A percentile compares a stretch with the other conserved stretches of the same genome.
These are phyloP conservation scores for Alternaria angustiovoidea DNA, from an alignment of 2,329 filamentous ascomycete genomes.

Conservation along the genomic window DNA sequence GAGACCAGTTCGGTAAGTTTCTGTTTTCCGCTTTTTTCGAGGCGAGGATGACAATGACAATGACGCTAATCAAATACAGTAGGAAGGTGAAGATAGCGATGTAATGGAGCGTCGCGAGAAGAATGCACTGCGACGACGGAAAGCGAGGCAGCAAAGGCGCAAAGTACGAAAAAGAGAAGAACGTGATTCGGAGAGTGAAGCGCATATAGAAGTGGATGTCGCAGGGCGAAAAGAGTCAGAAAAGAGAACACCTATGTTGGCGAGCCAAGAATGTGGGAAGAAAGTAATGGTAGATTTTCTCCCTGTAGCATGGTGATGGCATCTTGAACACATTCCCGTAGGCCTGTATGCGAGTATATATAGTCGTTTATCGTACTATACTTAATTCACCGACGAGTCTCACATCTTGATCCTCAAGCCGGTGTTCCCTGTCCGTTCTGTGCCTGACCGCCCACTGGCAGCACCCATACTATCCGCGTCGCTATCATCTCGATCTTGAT, in stretches of 20 bases:
- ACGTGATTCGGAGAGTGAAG: background rate
- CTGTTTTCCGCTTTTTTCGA: background rate
- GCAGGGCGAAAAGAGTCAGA: background rate
- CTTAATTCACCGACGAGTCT: background rate
- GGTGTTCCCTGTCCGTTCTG: conserved; percentile 38
- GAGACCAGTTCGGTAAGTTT: background rate
- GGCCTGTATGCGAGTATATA: background rate
- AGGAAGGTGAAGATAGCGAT: conserved; percentile 9
- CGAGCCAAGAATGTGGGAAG: background rate
- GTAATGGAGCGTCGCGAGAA: conserved; percentile 7
- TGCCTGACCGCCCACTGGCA: conserved; percentile 36
- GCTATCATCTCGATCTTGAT: conserved; percentile 26
- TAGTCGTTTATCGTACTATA: background rate
- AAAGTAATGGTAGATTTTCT: background rate
- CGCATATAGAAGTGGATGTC: background rate
- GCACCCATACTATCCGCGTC: conserved; percentile 36
- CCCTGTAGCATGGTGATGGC: background rate
- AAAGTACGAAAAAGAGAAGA: background rate
- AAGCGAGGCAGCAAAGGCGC: background rate
- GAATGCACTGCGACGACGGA: conserved; percentile 1
- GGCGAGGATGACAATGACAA: too few relatives aligned
- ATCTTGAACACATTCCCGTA: background rate
- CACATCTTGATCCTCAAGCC: conserved; percentile 44
- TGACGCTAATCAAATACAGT: background rate
- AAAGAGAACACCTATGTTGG: too few relatives aligned